Conservation (phyloP, 768 basidiomycete species). For the Fistulinella prunicolor region DNA sequence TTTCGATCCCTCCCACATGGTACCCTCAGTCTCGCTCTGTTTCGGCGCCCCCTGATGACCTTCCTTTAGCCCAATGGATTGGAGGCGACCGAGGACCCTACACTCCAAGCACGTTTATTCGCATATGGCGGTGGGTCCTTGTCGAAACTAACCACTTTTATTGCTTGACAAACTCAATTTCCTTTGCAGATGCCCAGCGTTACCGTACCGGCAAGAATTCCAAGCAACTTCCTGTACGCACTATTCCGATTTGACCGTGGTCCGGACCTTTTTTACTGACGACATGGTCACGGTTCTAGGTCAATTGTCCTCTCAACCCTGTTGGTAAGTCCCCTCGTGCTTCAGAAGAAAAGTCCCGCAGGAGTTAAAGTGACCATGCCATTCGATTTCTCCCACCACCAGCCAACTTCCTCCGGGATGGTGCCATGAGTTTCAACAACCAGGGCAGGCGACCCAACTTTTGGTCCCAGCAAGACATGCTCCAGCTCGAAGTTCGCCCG, state of each 20-base stretch:
- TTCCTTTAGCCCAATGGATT: conserved; percentile 28
- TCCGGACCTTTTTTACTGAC: not conserved
- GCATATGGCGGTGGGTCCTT: conserved; percentile 45
- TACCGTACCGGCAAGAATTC: conserved; percentile 39
- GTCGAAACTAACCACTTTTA: not conserved
- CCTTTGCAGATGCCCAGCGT: conserved; percentile 35
- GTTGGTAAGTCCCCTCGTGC: conserved; percentile 26
- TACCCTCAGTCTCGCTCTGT: conserved; percentile 12
- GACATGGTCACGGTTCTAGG: conserved; percentile 6
- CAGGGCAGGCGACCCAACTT: conserved; percentile 41
- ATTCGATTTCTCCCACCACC: not conserved
- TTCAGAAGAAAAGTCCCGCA: too few relatives aligned
- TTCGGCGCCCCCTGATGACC: not conserved
- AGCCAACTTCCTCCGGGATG: conserved; percentile 42
- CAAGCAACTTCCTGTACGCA: conserved; percentile 35
- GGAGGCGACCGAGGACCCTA: conserved; percentile 55
- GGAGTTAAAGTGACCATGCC: not conserved
- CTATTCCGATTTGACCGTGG: not conserved
- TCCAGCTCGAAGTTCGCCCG: conserved; percentile 32
- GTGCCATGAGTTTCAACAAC: conserved; percentile 36
- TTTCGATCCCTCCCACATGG: conserved; percentile 50
- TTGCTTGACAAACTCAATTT: not conserved
- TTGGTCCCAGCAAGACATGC: conserved; percentile 34
- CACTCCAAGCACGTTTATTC: conserved; percentile 56
- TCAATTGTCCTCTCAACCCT: conserved; percentile 39